Conservation (phyloP, 768 basidiomycete genomes). For the Russula abietina region DNA sequence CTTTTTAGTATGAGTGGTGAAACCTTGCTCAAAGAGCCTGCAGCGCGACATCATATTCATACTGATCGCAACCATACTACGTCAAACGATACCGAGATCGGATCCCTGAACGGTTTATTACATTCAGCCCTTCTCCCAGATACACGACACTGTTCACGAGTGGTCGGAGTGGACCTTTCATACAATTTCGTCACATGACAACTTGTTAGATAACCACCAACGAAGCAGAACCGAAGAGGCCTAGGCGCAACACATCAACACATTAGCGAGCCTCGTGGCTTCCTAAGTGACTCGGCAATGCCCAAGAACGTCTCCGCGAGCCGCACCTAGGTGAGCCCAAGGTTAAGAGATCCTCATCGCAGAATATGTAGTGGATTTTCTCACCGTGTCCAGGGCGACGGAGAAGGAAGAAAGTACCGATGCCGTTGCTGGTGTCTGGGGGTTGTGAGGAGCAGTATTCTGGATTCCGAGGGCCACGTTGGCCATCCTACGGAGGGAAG, state of each 20-base stretch:
- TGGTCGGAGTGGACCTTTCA: background rate
- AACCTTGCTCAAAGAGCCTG: too few relatives aligned
- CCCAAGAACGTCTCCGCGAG: constrained; percentile 54
- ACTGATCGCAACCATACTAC: too few relatives aligned
- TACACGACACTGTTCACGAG: background rate
- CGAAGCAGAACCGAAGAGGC: background rate
- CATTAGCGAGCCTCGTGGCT: constrained; percentile 47
- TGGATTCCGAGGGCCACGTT: constrained; percentile 45
- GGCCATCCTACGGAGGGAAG: constrained; percentile 43
- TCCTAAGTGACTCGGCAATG: constrained; percentile 52
- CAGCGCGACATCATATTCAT: too few relatives aligned
- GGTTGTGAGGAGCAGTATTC: constrained; percentile 39
- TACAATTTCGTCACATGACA: background rate
- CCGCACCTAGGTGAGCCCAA: constrained; percentile 36
- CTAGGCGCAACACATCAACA: constrained; percentile 22
- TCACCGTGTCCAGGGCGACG: constrained; percentile 33
- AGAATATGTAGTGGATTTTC: background rate
- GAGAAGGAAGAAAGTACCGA: constrained; percentile 35
- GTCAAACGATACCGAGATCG: too few relatives aligned
- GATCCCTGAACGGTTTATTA: too few relatives aligned
- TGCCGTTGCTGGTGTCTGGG: constrained; percentile 10
- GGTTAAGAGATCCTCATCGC: background rate
- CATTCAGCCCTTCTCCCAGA: too few relatives aligned
- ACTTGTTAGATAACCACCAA: background rate
- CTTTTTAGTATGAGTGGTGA: too few relatives aligned